Conservation (phyloP, 2,329 filamentous ascomycete species). For the Epichloe sylvatica region DNA sequence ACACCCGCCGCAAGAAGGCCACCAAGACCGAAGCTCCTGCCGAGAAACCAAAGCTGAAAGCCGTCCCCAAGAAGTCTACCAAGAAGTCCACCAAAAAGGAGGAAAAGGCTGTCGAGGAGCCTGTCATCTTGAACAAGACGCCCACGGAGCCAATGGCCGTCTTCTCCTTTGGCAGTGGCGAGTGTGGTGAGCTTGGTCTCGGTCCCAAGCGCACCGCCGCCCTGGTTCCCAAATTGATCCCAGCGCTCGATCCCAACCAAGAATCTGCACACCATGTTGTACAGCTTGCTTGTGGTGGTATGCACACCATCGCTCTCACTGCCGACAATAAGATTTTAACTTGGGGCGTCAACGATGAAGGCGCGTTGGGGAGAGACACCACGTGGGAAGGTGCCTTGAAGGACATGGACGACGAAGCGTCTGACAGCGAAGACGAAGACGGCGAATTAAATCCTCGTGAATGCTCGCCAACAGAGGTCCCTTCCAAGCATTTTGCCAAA, state of each 20-base stretch:
- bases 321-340: constrained; percentile 69
- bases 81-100: constrained; percentile 2
- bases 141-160: constrained; percentile 54
- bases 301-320: constrained; percentile 68
- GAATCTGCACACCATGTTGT: constrained; percentile 52
- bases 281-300: constrained; percentile 63
- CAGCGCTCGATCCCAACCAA: constrained; percentile 60
- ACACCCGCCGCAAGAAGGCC: constrained; percentile 3
- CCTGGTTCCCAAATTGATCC: constrained; percentile 34
- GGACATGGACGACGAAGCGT: constrained; percentile 36
- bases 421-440: constrained; percentile 44
- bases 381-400: constrained; percentile 50
- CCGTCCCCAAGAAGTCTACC: constrained; percentile 1
- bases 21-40: constrained; percentile 1
- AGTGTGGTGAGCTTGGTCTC: constrained; percentile 69
- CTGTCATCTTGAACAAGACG: constrained; percentile 13
- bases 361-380: constrained; percentile 64
- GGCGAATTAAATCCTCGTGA: constrained; percentile 61
- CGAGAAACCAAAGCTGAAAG: constrained; percentile 2
- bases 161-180: constrained; percentile 69
- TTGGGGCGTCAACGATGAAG: constrained; percentile 81
- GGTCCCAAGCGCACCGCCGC: constrained; percentile 38
- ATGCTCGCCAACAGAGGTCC: constrained; percentile 49
- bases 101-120: constrained; percentile 21
- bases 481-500: constrained; percentile 43